Base-by-base conservation (phyloP, 164 flowering plant species). In the Annona cherimola region DNA sequence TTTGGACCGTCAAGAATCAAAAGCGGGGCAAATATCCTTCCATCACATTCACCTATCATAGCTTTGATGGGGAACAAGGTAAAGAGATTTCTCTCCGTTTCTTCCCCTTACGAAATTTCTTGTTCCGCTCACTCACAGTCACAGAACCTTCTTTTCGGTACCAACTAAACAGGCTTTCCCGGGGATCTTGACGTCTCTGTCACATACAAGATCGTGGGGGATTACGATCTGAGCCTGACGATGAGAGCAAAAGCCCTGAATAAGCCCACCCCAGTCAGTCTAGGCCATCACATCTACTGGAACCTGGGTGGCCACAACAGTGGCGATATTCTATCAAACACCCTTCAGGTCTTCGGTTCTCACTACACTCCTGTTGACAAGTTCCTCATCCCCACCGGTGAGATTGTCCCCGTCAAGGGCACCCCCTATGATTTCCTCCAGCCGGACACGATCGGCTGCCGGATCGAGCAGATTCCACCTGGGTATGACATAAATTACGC, bases 401-500 rank as follows among this genome's bases (percentile, higher is more conserved):
- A 88, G 64, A 71, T 91, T 43, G 26, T n/a, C 0, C 44, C 89
- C 0, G 91, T 93, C 14, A 75, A 81, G 63, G 86, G 83, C 19
- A 95, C 99, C 0, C 87, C 96, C 0, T 95, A 81, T 41, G 94
- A 95, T 72, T 90, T 95, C 74, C 83, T 80, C 45, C 19, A 79
- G 46, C 83, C 88, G 4, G 71, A 65, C 3, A 71, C 71, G 5
- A 73, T 90, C 7, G 87, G 86, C 46, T 80, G 85, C 79, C 81
- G 76, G 60, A 86, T 92, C 54, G 63, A 74, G 0, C n/a, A 82
- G 57, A 84, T 90, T 1, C 81, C 86, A 0, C 61, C 41, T 4
- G 94, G 95, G 39, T 92, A 86, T 67, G 96, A 92, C 66, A 85
- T 90, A 57, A 92, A 92, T 72, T 90, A 90, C 44, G 89, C 74